A percentile compares a stretch with the other conserved stretches of the same genome.
phyloP scores from a whole-genome alignment of 2,329 filamentous ascomycete species.

The Endoconidiophora laricicola region DNA sequence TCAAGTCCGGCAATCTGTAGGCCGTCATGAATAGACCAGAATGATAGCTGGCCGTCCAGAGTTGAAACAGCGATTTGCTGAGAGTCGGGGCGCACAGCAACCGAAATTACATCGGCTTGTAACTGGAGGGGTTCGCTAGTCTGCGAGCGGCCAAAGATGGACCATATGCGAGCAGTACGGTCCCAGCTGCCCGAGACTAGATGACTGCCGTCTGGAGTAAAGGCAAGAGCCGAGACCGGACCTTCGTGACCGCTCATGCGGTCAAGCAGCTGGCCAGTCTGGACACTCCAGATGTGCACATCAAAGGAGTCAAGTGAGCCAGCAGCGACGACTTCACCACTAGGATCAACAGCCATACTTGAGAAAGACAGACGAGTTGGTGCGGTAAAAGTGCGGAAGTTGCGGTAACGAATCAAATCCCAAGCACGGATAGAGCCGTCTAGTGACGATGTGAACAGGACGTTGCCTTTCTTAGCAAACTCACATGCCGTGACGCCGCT shows the following conservation, averaged over 20 bases:
- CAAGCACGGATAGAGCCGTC: slow-evolving; percentile 91
- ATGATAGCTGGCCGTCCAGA: slow-evolving; percentile 81
- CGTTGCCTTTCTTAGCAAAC: slow-evolving; percentile 87
- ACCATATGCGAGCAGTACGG: slow-evolving; percentile 88
- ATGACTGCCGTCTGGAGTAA: slow-evolving; percentile 69
- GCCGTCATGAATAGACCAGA: slow-evolving; percentile 84
- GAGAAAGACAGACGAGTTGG: slow-evolving; percentile 84
- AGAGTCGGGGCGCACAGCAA: slow-evolving; percentile 80
- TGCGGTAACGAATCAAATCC: slow-evolving; percentile 90
- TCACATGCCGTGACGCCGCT: slow-evolving; percentile 88
- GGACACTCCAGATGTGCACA: slow-evolving; percentile 96
- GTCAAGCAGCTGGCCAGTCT: slow-evolving; percentile 89
- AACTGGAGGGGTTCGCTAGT: slow-evolving; percentile 88
- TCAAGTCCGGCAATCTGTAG: slow-evolving; percentile 76
- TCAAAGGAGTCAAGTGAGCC: slow-evolving; percentile 93
- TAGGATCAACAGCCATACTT: slow-evolving; percentile 89
- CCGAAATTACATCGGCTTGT: slow-evolving; percentile 74
- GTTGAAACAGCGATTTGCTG: slow-evolving; percentile 83
- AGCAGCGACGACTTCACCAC: slow-evolving; percentile 88
- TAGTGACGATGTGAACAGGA: slow-evolving; percentile 85
- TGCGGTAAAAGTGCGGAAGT: slow-evolving; percentile 94
- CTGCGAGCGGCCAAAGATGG: slow-evolving; percentile 82
- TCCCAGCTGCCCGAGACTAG: slow-evolving; percentile 94
- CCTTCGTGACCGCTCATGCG: slow-evolving; percentile 85
- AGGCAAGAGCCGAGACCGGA: slow-evolving; percentile 74